A percentile compares a stretch with the other conserved stretches of the same genome.
phyloP scores from a whole-genome alignment of 1,284 basidiomycete genomes.

The Sphaerobolus stellatus region DNA sequence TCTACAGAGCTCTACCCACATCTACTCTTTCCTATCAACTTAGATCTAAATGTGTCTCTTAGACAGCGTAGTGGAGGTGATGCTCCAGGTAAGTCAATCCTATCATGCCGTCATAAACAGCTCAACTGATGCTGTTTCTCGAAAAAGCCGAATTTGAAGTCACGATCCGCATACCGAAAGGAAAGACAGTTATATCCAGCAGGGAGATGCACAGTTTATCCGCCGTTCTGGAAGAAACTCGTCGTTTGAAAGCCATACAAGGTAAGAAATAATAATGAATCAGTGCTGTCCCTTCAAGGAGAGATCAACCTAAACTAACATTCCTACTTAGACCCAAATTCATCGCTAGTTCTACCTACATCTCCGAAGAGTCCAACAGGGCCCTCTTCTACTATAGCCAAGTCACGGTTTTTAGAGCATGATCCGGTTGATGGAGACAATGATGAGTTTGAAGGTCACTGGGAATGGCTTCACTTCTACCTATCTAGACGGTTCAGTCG shows the following conservation, averaged over 20 bases:
- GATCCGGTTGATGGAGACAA: not conserved
- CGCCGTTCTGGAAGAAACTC: slow-evolving; percentile 8
- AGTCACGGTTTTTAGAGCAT: not conserved
- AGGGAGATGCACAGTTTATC: slow-evolving; percentile 1
- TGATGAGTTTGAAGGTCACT: slow-evolving; percentile 2
- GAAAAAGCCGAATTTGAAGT: slow-evolving; percentile 4
- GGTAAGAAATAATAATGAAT: no score
- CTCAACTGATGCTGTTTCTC: not conserved
- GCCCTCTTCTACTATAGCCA: no score
- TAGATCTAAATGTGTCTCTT: slow-evolving; percentile 3
- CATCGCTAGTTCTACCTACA: not conserved
- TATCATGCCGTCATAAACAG: not conserved
- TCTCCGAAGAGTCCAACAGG: not conserved
- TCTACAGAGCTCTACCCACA: slow-evolving; percentile 8
- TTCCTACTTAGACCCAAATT: not conserved
- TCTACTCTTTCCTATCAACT: slow-evolving; percentile 9
- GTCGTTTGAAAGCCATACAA: slow-evolving; percentile 1
- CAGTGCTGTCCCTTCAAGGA: no score
- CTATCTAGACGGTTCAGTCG: slow-evolving; percentile 3
- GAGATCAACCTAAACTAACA: not conserved
- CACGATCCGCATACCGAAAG: not conserved
- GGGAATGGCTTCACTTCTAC: slow-evolving; percentile 12
- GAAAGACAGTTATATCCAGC: not conserved
- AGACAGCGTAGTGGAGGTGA: not conserved
- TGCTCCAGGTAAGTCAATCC: not conserved